These are phyloP conservation scores for Cercospora citrullina DNA, from an alignment of 2,329 filamentous ascomycete species.

Conservation along the genomic window DNA sequence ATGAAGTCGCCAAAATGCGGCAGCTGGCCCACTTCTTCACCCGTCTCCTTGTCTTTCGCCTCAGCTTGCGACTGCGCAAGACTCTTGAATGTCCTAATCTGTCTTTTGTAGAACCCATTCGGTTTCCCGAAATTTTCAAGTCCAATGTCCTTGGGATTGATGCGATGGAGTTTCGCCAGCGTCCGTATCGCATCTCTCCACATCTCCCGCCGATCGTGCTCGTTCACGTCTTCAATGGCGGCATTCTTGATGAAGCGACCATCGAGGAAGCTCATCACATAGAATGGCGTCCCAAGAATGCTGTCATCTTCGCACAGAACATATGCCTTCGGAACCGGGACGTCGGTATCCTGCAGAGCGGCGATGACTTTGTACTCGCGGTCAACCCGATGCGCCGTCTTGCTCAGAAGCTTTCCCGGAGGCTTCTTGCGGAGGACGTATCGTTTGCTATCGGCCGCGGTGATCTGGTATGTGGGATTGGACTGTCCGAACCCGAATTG, in stretches of 20 bases:
- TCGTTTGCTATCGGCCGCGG: constrained; percentile 64
- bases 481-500: constrained; percentile 91
- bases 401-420: constrained; percentile 84
- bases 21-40: constrained; percentile 73
- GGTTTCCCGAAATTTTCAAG: constrained; percentile 72
- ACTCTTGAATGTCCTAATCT: constrained; percentile 77
- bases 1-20: constrained; percentile 81
- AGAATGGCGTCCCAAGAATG: constrained; percentile 88
- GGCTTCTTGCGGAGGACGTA: constrained; percentile 98
- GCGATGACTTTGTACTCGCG: constrained; percentile 90
- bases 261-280: constrained; percentile 94
- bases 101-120: constrained; percentile 78
- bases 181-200: constrained; percentile 84
- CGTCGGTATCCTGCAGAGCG: constrained; percentile 74
- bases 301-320: constrained; percentile 79
- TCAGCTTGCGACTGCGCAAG: constrained; percentile 77
- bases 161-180: constrained; percentile 79
- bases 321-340: constrained; percentile 81
- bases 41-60: constrained; percentile 73
- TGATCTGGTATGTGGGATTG: constrained; percentile 94
- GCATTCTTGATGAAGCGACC: constrained; percentile 92
- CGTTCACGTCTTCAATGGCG: constrained; percentile 69
- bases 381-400: constrained; percentile 94
- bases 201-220: constrained; percentile 71
- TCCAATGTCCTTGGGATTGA: constrained; percentile 66